Evolutionary conservation across 2,329 filamentous ascomycete species (phyloP), one percentile per base, ranked within the genome.

Genomic region (Fonsecaea pugnacius): DNA sequence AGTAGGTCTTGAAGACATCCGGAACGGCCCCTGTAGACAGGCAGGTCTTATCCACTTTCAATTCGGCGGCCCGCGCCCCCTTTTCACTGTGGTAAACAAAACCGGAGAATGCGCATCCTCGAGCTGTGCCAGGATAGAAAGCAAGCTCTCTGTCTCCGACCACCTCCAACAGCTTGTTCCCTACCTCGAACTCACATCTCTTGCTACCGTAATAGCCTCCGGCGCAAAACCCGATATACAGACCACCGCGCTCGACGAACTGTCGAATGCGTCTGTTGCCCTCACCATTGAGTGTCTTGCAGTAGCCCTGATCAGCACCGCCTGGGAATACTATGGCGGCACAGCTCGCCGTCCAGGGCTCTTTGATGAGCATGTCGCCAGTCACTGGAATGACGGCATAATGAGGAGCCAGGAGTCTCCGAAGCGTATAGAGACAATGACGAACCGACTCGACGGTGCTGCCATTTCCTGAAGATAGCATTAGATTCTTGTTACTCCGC

Each of bases 241-340:
- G 82, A 16, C 95, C 95, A 32, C 95, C 95, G 33, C 86, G 84
- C 64, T 92, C 90, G 56, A 99, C 91, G 73, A 90, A 99, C 70
- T 94, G 89, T 61, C 84, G 82, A 75, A 99, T 97, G 69, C 86
- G 85, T 38, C 89, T 85, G 76, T 98, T 99, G 1, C 94, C 95
- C 58, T 87, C 83, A 38, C 95, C 95, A 75, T 98, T 95, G 68
- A 99, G 84, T 2, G 87, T 88, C 32, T 90, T 88, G 76, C 93
- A 96, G 77, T 97, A 99, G 56, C 90, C 91, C 58, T 96, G 83
- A 74, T 99, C 95, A n/a, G 91, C 94, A 35, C 95, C 95, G 24
- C 95, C 95, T 1, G 95, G 95, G 58, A 99, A 87, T 1, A 98
- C 93, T 6, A 99, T 84, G 9, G 98, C 84, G 0, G 92, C 92